These are phyloP conservation scores for Pochonia chlamydosporia DNA, from an alignment of 2,329 filamentous ascomycete species.

Conservation along the genomic window DNA sequence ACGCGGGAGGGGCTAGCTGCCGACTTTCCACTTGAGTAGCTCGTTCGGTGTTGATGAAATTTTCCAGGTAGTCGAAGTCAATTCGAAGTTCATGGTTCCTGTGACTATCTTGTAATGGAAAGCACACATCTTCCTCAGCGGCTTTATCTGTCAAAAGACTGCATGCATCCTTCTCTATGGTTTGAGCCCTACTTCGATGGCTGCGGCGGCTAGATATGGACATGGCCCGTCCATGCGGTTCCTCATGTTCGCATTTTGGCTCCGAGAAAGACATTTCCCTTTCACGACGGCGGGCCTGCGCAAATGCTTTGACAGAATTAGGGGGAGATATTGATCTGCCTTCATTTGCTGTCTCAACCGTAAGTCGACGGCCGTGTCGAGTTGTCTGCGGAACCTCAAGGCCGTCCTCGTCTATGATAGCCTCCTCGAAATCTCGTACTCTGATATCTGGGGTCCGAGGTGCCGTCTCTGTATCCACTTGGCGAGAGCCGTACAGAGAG, in stretches of 20 bases:
- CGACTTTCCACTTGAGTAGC: constrained; percentile 44
- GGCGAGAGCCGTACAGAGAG: constrained; percentile 54
- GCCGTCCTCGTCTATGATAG: constrained; percentile 70
- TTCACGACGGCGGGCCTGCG: constrained; percentile 79
- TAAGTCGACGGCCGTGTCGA: constrained; percentile 46
- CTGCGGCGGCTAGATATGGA: constrained; percentile 64
- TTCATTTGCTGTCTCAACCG: constrained; percentile 49
- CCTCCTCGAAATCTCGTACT: constrained; percentile 81
- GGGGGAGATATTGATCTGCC: constrained; percentile 77
- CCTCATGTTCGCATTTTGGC: constrained; percentile 31
- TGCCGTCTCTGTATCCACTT: constrained; percentile 33
- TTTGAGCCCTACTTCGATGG: constrained; percentile 50
- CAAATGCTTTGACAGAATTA: constrained; percentile 97
- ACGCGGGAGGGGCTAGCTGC: constrained; percentile 32
- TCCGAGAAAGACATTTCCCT: constrained; percentile 60
- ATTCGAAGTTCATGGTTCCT: constrained; percentile 71
- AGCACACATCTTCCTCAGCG: constrained; percentile 84
- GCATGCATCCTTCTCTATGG: constrained; percentile 55
- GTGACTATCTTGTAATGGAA: constrained; percentile 65
- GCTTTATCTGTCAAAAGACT: constrained; percentile 62
- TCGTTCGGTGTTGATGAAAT: constrained; percentile 67
- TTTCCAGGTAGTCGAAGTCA: constrained; percentile 91
- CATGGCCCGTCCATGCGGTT: constrained; percentile 60
- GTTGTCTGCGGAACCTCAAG: constrained; percentile 38
- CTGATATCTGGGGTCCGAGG: constrained; percentile 29